phyloP scores from a whole-genome alignment of 106 monocot genomes.

The Dioscorea alata region DNA sequence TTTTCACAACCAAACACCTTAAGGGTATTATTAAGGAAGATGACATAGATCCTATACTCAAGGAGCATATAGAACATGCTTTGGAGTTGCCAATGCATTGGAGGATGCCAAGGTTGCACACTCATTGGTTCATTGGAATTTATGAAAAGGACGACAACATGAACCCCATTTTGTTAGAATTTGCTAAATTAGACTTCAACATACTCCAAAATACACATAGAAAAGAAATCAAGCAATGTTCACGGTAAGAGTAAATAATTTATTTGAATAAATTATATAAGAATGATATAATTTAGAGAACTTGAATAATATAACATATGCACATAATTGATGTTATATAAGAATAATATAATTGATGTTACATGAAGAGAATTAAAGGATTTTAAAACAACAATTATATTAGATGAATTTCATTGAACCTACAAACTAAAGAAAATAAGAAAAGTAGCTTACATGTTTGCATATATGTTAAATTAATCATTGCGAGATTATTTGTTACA shows the following conservation, averaged over 20 bases:
- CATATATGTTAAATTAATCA: too few relatives aligned
- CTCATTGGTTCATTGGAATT: slow-evolving; percentile 29
- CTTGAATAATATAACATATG: too few relatives aligned
- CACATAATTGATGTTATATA: too few relatives aligned
- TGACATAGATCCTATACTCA: background rate
- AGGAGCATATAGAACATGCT: slow-evolving; percentile 24
- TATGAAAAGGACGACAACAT: slow-evolving; percentile 18
- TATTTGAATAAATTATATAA: too few relatives aligned
- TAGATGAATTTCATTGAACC: too few relatives aligned
- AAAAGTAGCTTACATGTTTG: too few relatives aligned
- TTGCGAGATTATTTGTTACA: too few relatives aligned
- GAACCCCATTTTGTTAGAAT: slow-evolving; percentile 29
- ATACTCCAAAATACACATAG: slow-evolving; percentile 24
- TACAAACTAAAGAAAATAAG: too few relatives aligned
- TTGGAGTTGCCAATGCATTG: slow-evolving; percentile 48
- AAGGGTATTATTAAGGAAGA: background rate
- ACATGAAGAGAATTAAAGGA: too few relatives aligned
- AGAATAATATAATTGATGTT: too few relatives aligned
- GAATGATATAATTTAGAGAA: too few relatives aligned
- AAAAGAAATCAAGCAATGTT: slow-evolving; percentile 21
- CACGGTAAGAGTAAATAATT: slow-evolving; percentile 19
- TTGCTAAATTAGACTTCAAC: slow-evolving; percentile 56
- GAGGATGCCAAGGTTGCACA: slow-evolving; percentile 38
- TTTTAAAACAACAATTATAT: too few relatives aligned
- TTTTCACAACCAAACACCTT: slow-evolving; percentile 8